Evolutionary conservation across 2,329 filamentous ascomycete genomes (phyloP), one percentile per base, ranked within the genome.

Genomic region (Cytospora leucostoma): DNA sequence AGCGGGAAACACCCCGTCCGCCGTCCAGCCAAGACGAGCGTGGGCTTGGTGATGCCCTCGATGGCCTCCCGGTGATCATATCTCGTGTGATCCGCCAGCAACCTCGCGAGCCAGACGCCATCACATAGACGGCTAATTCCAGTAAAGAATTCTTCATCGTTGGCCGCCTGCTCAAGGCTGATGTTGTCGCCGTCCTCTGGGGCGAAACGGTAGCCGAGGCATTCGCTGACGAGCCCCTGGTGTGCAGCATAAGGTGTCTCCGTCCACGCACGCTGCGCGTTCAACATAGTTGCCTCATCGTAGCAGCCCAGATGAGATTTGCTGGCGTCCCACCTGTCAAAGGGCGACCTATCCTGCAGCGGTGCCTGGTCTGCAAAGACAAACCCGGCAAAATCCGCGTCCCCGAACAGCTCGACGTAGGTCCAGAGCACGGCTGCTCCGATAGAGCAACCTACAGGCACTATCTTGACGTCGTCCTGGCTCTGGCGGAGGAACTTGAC

Each of bases 51-150:
- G 37, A 78, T 73, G 34, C 63, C 61, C 66, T 77, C 76, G 35
- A 74, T 69, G 1, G 75, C 76, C 68, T 78, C 76, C 44, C 76
- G 74, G 67, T 78, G 76, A 58, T 78, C 76, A 61, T 78, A 78
- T 32, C 76, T 64, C 55, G 76, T 78, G 60, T 78, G 76, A 56
- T 78, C 76, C 1, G 73, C 74, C 40, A 78, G 64, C 63, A 78
- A 59, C 58, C 71, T 68, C 33, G 76, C 76, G 27, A 78, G 67
- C 76, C 76, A 78, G 15, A 49, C 65, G n/a, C 69, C 70, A 34
- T 78, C 75, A 66, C 76, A 78, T 40, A 66, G 62, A 8, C 65
- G 67, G 49, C 74, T 76, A 37, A 77, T 74, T 1, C 59, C 56
- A 32, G 68, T 70, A 61, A 78, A 78, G 61, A 77, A 77, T 1